These are phyloP conservation scores for Pythium phragmitis DNA, from an alignment of 352 stramenopile genomes.

Conservation along the genomic window DNA sequence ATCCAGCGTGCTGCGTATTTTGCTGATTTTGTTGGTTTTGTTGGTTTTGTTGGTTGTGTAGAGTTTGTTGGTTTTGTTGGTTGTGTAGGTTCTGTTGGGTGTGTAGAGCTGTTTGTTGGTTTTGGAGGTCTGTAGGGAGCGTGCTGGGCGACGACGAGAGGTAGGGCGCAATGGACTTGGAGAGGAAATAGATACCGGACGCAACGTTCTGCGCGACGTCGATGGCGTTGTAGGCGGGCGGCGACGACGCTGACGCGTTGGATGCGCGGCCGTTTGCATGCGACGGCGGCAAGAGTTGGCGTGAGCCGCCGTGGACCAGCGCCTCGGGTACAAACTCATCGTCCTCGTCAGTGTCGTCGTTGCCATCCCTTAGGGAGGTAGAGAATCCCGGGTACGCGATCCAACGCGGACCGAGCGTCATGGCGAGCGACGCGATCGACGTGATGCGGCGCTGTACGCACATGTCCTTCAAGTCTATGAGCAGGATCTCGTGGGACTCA, in stretches of 20 bases:
- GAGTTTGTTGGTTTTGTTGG: constrained; percentile 10
- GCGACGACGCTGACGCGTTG: constrained; percentile 16
- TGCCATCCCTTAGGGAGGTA: constrained; percentile 12
- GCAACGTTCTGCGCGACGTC: constrained; percentile 88
- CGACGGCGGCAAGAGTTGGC: constrained; percentile 10
- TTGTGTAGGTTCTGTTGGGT: constrained; percentile 16
- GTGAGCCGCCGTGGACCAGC: constrained; percentile 37
- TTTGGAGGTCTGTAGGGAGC: not conserved
- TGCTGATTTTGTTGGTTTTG: constrained; percentile 10
- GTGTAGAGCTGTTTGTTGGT: not conserved
- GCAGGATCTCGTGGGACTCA: constrained; percentile 63
- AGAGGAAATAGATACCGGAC: constrained; percentile 83
- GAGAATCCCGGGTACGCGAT: constrained; percentile 62
- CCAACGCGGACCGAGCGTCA: constrained; percentile 68
- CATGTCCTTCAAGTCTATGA: constrained; percentile 60
- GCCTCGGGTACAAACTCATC: constrained; percentile 47
- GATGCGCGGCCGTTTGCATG: constrained; percentile 18
- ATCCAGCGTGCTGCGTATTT: constrained; percentile 35
- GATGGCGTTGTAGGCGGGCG: constrained; percentile 57
- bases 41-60: constrained; percentile 10
- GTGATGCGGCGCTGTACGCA: constrained; percentile 43
- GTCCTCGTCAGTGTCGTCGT: constrained; percentile 34
- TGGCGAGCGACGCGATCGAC: constrained; percentile 52
- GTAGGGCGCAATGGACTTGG: constrained; percentile 77
- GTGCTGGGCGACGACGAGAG: constrained; percentile 61